These are phyloP conservation scores for Eucalyptus pauciflora DNA, from an alignment of 345 rosid species.

Conservation along the genomic window DNA sequence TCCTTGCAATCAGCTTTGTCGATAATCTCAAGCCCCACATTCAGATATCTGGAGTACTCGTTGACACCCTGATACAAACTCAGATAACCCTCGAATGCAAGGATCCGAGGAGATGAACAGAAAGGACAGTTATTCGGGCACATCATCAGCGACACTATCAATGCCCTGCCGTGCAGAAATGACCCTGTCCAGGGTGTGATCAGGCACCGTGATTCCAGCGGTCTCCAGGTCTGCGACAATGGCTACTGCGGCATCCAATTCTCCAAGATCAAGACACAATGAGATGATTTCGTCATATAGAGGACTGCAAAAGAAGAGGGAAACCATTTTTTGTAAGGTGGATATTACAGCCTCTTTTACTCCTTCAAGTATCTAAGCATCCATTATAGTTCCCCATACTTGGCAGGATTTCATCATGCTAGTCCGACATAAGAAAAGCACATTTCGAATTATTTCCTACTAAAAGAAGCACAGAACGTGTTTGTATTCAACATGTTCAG, in stretches of 20 bases:
- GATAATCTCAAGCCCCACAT: neutral
- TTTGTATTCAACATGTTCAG: neutral
- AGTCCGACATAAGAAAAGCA: neutral
- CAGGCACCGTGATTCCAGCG: slow-evolving; percentile 54
- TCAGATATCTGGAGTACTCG: neutral
- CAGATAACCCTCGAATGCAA: neutral
- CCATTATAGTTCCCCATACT: neutral
- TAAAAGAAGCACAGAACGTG: neutral
- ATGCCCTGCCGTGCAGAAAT: slow-evolving; percentile 56
- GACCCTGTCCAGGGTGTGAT: slow-evolving; percentile 60
- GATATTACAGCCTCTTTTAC: neutral
- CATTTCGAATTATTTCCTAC: neutral
- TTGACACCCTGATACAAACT: neutral
- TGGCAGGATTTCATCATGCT: neutral
- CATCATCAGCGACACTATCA: slow-evolving; percentile 10
- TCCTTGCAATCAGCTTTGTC: neutral
- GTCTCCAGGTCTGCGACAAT: slow-evolving; percentile 88
- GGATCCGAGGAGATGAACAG: neutral
- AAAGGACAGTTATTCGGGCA: neutral
- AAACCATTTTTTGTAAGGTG: neutral
- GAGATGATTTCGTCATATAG: slow-evolving; percentile 78
- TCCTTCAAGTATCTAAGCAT: neutral
- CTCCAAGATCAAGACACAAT: slow-evolving; percentile 74
- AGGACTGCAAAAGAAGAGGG: slow-evolving; percentile 42
- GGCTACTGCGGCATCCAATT: slow-evolving; percentile 82